Conservation (phyloP, 2,329 filamentous ascomycete species). For the Fusarium pilosicola region DNA sequence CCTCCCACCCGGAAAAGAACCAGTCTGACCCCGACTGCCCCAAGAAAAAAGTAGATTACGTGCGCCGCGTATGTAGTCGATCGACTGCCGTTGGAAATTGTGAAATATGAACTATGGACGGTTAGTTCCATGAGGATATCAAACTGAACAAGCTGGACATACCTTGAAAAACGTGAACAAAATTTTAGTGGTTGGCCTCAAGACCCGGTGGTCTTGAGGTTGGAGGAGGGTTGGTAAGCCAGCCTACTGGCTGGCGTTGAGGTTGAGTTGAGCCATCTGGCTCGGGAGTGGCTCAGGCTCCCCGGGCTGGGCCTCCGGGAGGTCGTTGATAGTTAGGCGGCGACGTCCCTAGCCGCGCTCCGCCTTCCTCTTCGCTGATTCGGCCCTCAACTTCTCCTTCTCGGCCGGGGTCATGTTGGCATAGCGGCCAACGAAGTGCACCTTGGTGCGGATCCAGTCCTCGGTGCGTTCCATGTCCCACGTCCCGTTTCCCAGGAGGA, state of each 20-base stretch:
- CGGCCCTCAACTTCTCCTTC: not conserved
- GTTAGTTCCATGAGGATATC: not conserved
- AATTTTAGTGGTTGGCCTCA: not conserved
- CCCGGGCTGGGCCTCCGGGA: not conserved
- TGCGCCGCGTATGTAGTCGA: not conserved
- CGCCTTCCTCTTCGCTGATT: not conserved
- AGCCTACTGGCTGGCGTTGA: not conserved
- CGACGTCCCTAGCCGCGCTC: not conserved
- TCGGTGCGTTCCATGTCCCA: conserved; percentile 52
- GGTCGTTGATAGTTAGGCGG: not conserved
- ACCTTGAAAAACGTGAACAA: not conserved
- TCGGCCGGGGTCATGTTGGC: not conserved
- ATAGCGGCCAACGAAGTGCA: not conserved
- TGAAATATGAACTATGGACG: not conserved
- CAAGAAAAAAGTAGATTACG: not conserved
- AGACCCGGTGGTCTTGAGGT: not conserved
- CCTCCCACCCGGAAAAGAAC: not conserved
- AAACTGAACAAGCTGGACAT: not conserved
- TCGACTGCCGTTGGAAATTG: not conserved
- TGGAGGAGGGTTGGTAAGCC: not conserved
- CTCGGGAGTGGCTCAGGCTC: not conserved
- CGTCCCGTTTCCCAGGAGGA: conserved; percentile 53
- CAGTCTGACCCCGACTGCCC: not conserved
- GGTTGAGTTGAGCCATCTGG: not conserved
- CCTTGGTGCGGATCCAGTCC: not conserved